Evolutionary conservation across 2,329 filamentous ascomycete species (phyloP).

Genomic region (Colletotrichum tofieldiae): DNA sequence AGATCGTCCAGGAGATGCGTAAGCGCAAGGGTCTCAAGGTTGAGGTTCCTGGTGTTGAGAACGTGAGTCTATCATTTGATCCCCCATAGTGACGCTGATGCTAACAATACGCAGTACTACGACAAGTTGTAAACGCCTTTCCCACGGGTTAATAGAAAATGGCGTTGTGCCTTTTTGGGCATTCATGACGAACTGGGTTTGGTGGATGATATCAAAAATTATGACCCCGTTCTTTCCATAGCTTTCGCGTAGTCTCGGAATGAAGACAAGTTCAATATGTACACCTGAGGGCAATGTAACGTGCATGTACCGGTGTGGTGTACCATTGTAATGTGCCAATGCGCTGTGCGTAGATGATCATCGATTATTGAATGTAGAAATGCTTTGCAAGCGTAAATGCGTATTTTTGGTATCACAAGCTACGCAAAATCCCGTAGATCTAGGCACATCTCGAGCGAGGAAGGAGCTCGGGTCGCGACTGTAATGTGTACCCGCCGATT

Average conservation of each 20-base stretch:
- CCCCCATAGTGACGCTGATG: constrained; percentile 34
- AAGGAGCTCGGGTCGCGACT: background rate
- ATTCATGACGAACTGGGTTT: constrained; percentile 59
- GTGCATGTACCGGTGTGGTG: background rate
- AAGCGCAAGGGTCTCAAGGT: constrained; percentile 99
- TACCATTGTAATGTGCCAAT: background rate
- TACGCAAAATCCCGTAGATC: no score
- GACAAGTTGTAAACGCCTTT: constrained; percentile 90
- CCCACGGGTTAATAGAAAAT: constrained; percentile 62
- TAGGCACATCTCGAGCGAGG: background rate
- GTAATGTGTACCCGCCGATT: constrained; percentile 8
- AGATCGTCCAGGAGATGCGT: constrained; percentile 89
- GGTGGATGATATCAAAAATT: constrained; percentile 51
- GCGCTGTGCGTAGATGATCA: background rate
- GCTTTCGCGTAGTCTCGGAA: constrained; percentile 43
- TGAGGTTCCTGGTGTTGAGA: constrained; percentile 91
- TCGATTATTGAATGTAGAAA: background rate
- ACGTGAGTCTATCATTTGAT: constrained; percentile 77
- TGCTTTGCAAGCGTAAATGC: background rate
- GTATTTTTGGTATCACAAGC: no score
- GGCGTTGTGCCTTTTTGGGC: constrained; percentile 60
- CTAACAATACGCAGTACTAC: constrained; percentile 80
- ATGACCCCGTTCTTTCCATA: constrained; percentile 44
- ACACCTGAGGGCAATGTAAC: background rate
- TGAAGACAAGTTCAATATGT: constrained; percentile 43